Conservation (phyloP, 2,329 filamentous ascomycete species). For the Ophiocordyceps australis region DNA sequence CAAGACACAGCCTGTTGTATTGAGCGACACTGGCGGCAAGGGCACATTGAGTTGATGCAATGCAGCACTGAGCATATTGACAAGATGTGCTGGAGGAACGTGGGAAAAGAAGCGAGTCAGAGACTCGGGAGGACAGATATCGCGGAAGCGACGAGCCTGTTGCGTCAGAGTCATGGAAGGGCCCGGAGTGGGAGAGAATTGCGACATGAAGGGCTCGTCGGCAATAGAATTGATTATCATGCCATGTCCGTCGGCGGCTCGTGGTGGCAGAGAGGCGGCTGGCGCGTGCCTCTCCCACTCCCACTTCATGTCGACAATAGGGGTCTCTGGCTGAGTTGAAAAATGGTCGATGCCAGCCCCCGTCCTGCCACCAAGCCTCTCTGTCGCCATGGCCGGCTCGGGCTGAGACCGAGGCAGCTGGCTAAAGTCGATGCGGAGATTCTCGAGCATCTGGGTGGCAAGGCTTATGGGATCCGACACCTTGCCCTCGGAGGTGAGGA, state of each 20-base stretch:
- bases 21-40: conserved; percentile 29
- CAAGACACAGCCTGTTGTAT: conserved; percentile 34
- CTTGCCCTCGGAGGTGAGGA: conserved; percentile 56
- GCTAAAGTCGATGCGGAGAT: conserved; percentile 73
- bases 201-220: conserved; percentile 72
- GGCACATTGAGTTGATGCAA: conserved; percentile 76
- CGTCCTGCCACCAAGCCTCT: too few relatives aligned
- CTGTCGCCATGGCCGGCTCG: conserved; percentile 43
- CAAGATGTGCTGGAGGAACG: conserved; percentile 54
- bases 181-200: conserved; percentile 65
- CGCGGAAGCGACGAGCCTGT: conserved; percentile 69
- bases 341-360: conserved; percentile 57
- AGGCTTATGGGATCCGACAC: conserved; percentile 64
- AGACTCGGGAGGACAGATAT: conserved; percentile 76
- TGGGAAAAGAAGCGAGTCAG: conserved; percentile 87
- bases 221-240: conserved; percentile 46
- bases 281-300: conserved; percentile 68
- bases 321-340: conserved; percentile 73
- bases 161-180: conserved; percentile 78
- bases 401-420: conserved; percentile 40
- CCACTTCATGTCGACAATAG: conserved; percentile 56
- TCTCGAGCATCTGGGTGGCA: conserved; percentile 90
- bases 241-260: conserved; percentile 14
- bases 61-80: conserved; percentile 64
- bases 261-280: conserved; percentile 14